Conservation (phyloP, 225 moss, liverwort and hornwort genomes). For the Thuidium tamariscinum region DNA sequence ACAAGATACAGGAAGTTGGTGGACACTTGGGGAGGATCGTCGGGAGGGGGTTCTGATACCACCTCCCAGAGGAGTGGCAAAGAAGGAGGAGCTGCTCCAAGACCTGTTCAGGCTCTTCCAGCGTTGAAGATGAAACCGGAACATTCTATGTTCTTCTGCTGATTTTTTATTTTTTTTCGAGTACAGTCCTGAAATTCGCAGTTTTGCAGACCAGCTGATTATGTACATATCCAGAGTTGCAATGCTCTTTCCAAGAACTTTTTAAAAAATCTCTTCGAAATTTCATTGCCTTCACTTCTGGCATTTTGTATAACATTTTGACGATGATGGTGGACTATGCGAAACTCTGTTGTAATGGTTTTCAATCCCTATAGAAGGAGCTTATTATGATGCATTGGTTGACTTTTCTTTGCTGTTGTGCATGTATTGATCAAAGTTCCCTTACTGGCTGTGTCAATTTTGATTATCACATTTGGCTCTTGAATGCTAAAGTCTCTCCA, state of each 20-base stretch:
- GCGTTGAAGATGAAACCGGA: slow-evolving; percentile 14
- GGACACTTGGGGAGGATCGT: slow-evolving; percentile 19
- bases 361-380: not conserved
- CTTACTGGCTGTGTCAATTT: not conserved
- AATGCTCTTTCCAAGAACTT: not conserved
- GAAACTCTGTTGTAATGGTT: not conserved
- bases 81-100: slow-evolving; percentile 7
- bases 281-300: not conserved
- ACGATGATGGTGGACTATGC: not conserved
- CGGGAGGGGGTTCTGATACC: slow-evolving; percentile 43
- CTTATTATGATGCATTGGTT: not conserved
- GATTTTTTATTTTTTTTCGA: not conserved
- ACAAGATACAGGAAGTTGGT: slow-evolving; percentile 67
- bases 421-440: not conserved
- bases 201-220: not conserved
- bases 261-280: not conserved
- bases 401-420: not conserved
- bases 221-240: not conserved
- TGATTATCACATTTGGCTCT: too few species aligned
- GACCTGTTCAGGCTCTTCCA: slow-evolving; percentile 16
- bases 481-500: not conserved
- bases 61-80: slow-evolving; percentile 14
- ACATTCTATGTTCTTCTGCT: slow-evolving; percentile 44
- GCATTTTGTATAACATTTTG: not conserved
- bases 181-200: not conserved